Base-by-base conservation (phyloP, 306 rosid species). In the Gastrolobium bilobum region DNA sequence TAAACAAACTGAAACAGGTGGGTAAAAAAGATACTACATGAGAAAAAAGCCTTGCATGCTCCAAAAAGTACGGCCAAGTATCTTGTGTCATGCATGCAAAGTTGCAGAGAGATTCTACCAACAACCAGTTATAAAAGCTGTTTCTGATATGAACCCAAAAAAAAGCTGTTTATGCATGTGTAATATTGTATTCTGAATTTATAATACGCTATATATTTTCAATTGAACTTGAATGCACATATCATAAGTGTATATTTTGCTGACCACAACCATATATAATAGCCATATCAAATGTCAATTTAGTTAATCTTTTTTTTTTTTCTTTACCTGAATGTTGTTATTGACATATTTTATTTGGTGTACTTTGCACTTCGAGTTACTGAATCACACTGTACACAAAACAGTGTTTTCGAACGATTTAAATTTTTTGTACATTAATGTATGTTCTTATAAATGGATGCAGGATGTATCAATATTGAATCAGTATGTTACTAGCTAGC, bases 71-170 rank as follows among this genome's bases (percentile, higher is more conserved):
- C 71, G 43, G 35, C 46, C 26, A 74, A 56, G 57, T 82, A 35
- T 59, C 63, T 69, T 50, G 71, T 76, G 82, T 61, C 52, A 82
- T 76, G 78, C 85, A 82, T 69, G 85, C 66, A 42, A 33, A 34
- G 64, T 10, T 73, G 62, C 69, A 79, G 38, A 64, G 61, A 37
- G 37, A 29, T 70, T 71, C 78, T 26, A 46, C 42, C 64, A 57
- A 59, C 20, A 50, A 50, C 71, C 71, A 33, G 83, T 39, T 68
- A 56, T 26, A 48, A 42, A 69, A 47, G 42, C 75, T 58, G 46
- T 26, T 79, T 80, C 74, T 20, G 39, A 20, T 20, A 20, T 20
- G 26, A 1, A 20, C 26, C 26, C 26, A 20, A 20, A 20, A 20
- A 20, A 20, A 20, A 20, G 26, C 26, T 20, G 15, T 1, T 66